Conservation (phyloP, 768 basidiomycete species). For the Lactarius trivialis region DNA sequence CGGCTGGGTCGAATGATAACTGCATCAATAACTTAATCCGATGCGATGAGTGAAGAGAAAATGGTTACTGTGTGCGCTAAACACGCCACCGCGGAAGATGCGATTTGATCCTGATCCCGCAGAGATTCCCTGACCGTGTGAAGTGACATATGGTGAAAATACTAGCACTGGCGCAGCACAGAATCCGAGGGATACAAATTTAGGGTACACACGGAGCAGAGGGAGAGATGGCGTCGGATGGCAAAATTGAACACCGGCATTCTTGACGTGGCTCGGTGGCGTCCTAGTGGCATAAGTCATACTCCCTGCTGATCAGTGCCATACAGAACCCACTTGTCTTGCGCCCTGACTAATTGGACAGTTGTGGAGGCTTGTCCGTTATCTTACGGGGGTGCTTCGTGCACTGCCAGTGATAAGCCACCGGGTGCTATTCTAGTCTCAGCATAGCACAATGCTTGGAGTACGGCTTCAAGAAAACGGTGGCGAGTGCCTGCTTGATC, state of each 20-base stretch:
- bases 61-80: neutral
- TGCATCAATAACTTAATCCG: neutral
- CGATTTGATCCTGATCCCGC: neutral
- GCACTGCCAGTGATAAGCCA: neutral
- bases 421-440: neutral
- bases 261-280: neutral
- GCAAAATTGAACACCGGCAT: neutral
- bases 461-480: neutral
- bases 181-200: neutral
- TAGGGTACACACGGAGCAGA: neutral
- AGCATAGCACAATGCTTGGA: neutral
- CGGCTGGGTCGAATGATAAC: neutral
- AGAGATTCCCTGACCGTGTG: too few species aligned
- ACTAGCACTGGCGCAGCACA: neutral
- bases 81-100: neutral
- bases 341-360: neutral
- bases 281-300: neutral
- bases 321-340: neutral
- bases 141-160: neutral
- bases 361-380: neutral
- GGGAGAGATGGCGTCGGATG: neutral
- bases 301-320: neutral
- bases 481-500: neutral
- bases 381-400: neutral
- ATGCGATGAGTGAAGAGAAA: neutral